Evolutionary conservation across 176 grass and related monocot species (phyloP).

Genomic region (Eleusine coracana): DNA sequence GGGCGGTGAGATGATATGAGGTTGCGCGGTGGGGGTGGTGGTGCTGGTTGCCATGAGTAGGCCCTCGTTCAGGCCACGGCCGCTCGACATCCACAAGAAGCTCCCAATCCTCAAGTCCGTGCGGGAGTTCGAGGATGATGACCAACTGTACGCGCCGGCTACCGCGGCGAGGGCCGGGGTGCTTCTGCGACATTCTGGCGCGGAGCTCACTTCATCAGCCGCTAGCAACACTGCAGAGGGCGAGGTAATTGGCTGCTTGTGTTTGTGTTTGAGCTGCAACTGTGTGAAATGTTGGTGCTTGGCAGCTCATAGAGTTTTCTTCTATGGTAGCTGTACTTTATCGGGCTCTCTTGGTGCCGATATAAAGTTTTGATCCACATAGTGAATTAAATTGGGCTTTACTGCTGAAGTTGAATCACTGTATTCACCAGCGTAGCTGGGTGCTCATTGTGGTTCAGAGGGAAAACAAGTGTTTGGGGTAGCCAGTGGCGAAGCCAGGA

Average conservation of each 20-base stretch:
- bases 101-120: constrained; percentile 86
- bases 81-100: constrained; percentile 99
- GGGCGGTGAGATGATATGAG: constrained; percentile 58
- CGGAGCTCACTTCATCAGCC: constrained; percentile 47
- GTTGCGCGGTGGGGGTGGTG: constrained; percentile 3
- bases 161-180: constrained; percentile 39
- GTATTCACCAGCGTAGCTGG: constrained; percentile 15
- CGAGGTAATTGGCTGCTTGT: constrained; percentile 38
- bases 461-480: too few relatives aligned
- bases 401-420: not conserved
- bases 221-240: constrained; percentile 34
- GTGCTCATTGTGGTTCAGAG: not conserved
- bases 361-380: not conserved
- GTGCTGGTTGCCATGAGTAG: constrained; percentile 81
- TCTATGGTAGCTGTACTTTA: not conserved
- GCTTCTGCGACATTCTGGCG: constrained; percentile 43
- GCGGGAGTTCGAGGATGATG: constrained; percentile 95
- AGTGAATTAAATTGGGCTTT: constrained; percentile 24
- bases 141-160: constrained; percentile 29
- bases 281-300: constrained; percentile 17
- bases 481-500: too few relatives aligned
- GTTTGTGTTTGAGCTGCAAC: constrained; percentile 3
- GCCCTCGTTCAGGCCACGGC: constrained; percentile 91
- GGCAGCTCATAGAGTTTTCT: not conserved
- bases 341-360: not conserved